Evolutionary conservation across 1,284 basidiomycete species (phyloP), one percentile per base, ranked within the genome.

Genomic region (Bothia castanella): DNA sequence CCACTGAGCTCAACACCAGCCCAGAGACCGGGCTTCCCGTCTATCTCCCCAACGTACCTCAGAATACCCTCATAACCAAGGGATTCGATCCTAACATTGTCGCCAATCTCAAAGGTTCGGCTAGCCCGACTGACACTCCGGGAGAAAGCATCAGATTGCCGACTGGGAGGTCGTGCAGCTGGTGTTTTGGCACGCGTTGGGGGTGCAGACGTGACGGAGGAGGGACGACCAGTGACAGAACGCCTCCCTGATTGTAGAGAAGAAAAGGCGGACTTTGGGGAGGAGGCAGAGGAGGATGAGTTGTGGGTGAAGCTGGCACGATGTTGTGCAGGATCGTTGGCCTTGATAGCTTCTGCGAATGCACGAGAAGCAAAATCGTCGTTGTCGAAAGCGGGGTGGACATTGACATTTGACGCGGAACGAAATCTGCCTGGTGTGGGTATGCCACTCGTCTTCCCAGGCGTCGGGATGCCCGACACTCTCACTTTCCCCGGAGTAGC

Each of bases 1-100:
- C 85, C 86, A 57, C 80, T 74, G n/a, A 97, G 75, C 68, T 96
- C 91, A 16, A 97, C 89, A 27, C 93, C 93, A 23, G 91, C 93
- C 89, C 89, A 97, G 14, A 84, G 71, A 5, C 93, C 94, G 6
- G 80, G 76, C 68, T 96, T 96, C 42, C 87, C 89, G 19, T 89
- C 83, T 47, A 94, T 93, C 57, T 82, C 79, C 2, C 93, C 93
- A 14, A 93, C 56, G 68, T 84, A 97, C 54, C 82, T 74, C 48
- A 97, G 68, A 5, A 73, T 80, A 12, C 93, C 94, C 64, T 95
- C 92, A 66, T 87, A 91, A 1, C 88, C 88, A 36, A 92, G 77
- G 12, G 85, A 87, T 59, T 92, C 90, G 41, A 96, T 87, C 52
- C 88, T 75, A 23, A 96, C 92, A 56, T 76, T 79, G 61, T 93